phyloP scores from a whole-genome alignment of 805 yeast species.

The Candida xiaguanensis region DNA sequence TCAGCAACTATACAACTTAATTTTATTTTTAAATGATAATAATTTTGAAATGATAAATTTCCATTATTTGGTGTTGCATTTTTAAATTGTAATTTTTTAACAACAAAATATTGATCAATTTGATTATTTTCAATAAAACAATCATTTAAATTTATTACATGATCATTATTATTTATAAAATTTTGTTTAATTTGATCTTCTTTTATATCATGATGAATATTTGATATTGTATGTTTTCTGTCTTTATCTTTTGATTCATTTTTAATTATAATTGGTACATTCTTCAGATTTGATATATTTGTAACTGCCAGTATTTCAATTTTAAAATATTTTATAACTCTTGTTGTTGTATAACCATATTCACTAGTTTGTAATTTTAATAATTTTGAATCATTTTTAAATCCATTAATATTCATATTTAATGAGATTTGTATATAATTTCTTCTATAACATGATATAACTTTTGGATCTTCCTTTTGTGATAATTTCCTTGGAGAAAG shows the following conservation, averaged over 20 bases:
- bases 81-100: constrained; percentile 45
- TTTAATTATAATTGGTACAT: constrained; percentile 28
- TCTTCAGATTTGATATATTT: constrained; percentile 24
- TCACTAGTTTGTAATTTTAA: constrained; percentile 31
- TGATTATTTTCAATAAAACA: constrained; percentile 17
- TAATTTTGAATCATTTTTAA: constrained; percentile 22
- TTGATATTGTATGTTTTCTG: constrained; percentile 8
- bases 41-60: constrained; percentile 42
- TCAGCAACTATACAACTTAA: constrained; percentile 37
- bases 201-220: constrained; percentile 7
- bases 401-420: constrained; percentile 26
- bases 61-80: constrained; percentile 53
- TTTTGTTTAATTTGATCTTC: constrained; percentile 16
- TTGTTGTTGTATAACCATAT: constrained; percentile 33
- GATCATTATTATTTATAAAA: constrained; percentile 18
- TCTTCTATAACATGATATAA: constrained; percentile 44
- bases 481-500: not conserved
- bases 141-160: constrained; percentile 25
- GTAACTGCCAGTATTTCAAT: constrained; percentile 36
- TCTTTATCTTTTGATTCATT: constrained; percentile 17
- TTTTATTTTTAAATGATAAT: constrained; percentile 36
- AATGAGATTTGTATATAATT: constrained; percentile 36
- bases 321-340: constrained; percentile 35
- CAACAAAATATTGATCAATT: constrained; percentile 27
- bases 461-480: constrained; percentile 26